phyloP scores from a whole-genome alignment of 2,329 filamentous ascomycete genomes.

The Trichoderma koningii region DNA sequence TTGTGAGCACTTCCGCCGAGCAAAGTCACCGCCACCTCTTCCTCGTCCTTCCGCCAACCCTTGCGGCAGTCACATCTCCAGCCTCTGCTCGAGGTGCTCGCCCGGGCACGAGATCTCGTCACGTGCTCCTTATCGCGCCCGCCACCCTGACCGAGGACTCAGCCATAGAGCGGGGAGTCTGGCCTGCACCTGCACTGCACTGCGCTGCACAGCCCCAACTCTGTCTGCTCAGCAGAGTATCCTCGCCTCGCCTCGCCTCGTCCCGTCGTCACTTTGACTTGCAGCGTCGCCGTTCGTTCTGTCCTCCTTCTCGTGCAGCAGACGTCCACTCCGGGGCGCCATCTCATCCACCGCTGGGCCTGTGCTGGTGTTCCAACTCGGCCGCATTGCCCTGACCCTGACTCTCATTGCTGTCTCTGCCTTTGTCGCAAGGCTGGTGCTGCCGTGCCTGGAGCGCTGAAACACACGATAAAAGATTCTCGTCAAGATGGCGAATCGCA shows the following conservation, averaged over 20 bases:
- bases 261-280: conserved; percentile 14
- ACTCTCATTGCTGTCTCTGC: not conserved
- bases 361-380: conserved; percentile 10
- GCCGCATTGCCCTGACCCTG: not conserved
- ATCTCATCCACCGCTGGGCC: conserved; percentile 5
- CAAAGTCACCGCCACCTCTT: too few species aligned
- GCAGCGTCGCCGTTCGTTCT: conserved; percentile 22
- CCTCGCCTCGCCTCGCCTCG: conserved; percentile 25
- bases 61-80: not conserved
- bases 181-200: conserved; percentile 25
- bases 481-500: conserved; percentile 27
- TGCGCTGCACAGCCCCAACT: conserved; percentile 27
- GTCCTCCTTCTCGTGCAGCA: conserved; percentile 17
- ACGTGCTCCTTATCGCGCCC: conserved; percentile 27
- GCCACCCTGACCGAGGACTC: conserved; percentile 12
- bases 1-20: too few species aligned
- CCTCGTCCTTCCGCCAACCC: too few species aligned
- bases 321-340: conserved; percentile 12
- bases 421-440: conserved; percentile 19
- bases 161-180: conserved; percentile 28
- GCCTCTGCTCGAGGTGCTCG: not conserved
- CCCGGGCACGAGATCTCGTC: conserved; percentile 15
- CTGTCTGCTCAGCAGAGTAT: conserved; percentile 22
- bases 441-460: conserved; percentile 28
- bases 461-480: not conserved